phyloP scores from a whole-genome alignment of 2,329 filamentous ascomycete genomes.

The Penicillium freii region DNA sequence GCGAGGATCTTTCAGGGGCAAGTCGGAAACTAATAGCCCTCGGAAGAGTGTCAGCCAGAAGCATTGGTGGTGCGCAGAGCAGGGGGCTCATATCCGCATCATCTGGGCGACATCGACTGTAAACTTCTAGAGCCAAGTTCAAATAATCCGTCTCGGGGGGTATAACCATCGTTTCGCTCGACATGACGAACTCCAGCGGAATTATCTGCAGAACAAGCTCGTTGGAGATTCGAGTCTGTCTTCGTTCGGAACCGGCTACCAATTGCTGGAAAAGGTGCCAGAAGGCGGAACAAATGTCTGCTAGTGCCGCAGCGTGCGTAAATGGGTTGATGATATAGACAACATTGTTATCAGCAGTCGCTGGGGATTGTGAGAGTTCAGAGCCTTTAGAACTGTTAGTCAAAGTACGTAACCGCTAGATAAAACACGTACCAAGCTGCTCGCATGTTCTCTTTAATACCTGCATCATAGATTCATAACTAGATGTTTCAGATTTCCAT shows the following conservation, averaged over 20 bases:
- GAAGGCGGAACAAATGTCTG: conserved; percentile 57
- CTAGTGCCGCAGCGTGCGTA: conserved; percentile 43
- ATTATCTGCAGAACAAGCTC: conserved; percentile 60
- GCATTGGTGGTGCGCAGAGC: conserved; percentile 53
- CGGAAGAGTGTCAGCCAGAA: conserved; percentile 54
- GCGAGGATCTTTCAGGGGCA: conserved; percentile 51
- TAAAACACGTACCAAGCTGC: conserved; percentile 35
- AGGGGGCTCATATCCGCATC: conserved; percentile 37
- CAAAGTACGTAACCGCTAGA: neutral
- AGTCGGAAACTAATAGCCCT: conserved; percentile 56
- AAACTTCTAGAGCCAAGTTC: conserved; percentile 56
- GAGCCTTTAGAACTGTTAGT: conserved; percentile 30
- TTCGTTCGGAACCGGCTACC: conserved; percentile 38
- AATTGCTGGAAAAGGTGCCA: conserved; percentile 57
- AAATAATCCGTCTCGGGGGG: conserved; percentile 50
- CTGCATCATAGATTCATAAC: conserved; percentile 38
- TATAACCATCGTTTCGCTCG: conserved; percentile 52
- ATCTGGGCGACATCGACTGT: conserved; percentile 56
- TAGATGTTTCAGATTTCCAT: conserved; percentile 34
- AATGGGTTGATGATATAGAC: conserved; percentile 62
- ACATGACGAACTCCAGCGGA: conserved; percentile 55
- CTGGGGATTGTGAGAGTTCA: conserved; percentile 35
- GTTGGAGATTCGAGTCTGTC: conserved; percentile 31
- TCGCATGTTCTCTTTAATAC: conserved; percentile 36
- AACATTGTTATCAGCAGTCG: conserved; percentile 47